These are phyloP conservation scores for Thelonectria blattea DNA, from an alignment of 2,329 filamentous ascomycete species.

Conservation along the genomic window DNA sequence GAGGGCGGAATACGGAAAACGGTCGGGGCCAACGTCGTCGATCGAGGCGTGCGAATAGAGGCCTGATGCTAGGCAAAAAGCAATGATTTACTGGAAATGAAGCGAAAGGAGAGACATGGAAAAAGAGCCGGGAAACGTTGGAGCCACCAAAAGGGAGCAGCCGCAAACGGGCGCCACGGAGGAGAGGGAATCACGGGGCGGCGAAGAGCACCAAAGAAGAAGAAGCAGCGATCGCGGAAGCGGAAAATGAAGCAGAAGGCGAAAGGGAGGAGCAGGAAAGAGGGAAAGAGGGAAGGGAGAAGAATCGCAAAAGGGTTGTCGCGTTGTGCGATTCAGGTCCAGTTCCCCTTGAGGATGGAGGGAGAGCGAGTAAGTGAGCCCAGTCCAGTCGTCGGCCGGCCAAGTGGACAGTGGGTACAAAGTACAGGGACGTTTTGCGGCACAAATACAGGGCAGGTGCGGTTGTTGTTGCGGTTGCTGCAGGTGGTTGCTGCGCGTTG, in stretches of 20 bases:
- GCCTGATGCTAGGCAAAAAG: conserved; percentile 24
- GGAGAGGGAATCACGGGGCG: conserved; percentile 2
- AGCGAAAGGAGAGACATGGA: conserved; percentile 29
- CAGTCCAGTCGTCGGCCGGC: conserved; percentile 7
- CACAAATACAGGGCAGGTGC: conserved; percentile 10
- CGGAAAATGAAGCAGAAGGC: not conserved
- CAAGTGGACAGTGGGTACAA: conserved; percentile 14
- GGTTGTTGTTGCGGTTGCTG: conserved; percentile 22
- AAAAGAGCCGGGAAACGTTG: conserved; percentile 17
- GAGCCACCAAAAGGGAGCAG: conserved; percentile 17
- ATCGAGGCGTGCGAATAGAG: conserved; percentile 14
- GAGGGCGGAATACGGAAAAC: conserved; percentile 22
- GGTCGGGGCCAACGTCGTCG: conserved; percentile 20
- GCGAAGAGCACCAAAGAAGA: conserved; percentile 10
- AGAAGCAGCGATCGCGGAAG: conserved; percentile 9
- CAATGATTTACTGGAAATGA: conserved; percentile 26
- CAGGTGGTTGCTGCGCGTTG: conserved; percentile 7
- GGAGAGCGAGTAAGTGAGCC: conserved; percentile 16
- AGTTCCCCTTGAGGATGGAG: conserved; percentile 6
- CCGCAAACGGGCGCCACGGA: conserved; percentile 19
- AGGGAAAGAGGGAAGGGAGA: conserved; percentile 22
- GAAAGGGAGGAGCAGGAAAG: conserved; percentile 12
- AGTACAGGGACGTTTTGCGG: conserved; percentile 1
- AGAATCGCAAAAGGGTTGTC: conserved; percentile 29
- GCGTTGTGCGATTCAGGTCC: conserved; percentile 28